phyloP scores from a whole-genome alignment of 2,329 filamentous ascomycete genomes.

The Fusarium cyanostomum region DNA sequence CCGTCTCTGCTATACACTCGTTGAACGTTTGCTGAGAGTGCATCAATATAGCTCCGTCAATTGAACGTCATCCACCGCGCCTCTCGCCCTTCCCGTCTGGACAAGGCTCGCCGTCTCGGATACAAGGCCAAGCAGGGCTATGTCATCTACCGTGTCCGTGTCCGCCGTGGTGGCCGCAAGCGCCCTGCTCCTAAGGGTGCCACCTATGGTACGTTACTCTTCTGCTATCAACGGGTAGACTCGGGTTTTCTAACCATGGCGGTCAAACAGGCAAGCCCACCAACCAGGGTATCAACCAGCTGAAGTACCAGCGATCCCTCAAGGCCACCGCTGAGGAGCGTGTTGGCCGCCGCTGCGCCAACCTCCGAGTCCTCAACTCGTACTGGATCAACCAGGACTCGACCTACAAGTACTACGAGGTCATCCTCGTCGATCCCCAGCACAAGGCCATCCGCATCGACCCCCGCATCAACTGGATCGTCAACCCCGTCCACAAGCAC shows the following conservation, averaged over 20 bases:
- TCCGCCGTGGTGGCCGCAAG: constrained; percentile 99
- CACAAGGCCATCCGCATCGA: constrained; percentile 99
- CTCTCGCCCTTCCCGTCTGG: constrained; percentile 95
- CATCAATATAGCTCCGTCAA: constrained; percentile 99
- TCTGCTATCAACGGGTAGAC: neutral
- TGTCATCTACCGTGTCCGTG: constrained; percentile 99
- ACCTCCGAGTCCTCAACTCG: constrained; percentile 99
- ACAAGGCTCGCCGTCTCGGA: constrained; percentile 99
- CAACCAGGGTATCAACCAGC: constrained; percentile 99
- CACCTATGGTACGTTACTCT: constrained; percentile 82
- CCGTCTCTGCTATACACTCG: constrained; percentile 87
- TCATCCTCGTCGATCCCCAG: constrained; percentile 99
- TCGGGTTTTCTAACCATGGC: constrained; percentile 30
- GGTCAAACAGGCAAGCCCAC: constrained; percentile 88
- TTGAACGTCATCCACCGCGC: constrained; percentile 99
- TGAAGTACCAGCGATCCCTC: constrained; percentile 99
- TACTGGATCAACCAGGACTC: constrained; percentile 99
- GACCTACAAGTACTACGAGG: constrained; percentile 99
- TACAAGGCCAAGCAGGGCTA: constrained; percentile 99
- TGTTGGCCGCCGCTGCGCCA: constrained; percentile 98
- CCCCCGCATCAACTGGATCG: constrained; percentile 99
- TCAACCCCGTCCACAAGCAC: constrained; percentile 99
- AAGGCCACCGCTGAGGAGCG: constrained; percentile 98
- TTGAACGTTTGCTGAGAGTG: constrained; percentile 99
- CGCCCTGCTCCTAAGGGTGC: constrained; percentile 95